Evolutionary conservation across 2,329 filamentous ascomycete species (phyloP).

Genomic region (Diaporthe sp.): DNA sequence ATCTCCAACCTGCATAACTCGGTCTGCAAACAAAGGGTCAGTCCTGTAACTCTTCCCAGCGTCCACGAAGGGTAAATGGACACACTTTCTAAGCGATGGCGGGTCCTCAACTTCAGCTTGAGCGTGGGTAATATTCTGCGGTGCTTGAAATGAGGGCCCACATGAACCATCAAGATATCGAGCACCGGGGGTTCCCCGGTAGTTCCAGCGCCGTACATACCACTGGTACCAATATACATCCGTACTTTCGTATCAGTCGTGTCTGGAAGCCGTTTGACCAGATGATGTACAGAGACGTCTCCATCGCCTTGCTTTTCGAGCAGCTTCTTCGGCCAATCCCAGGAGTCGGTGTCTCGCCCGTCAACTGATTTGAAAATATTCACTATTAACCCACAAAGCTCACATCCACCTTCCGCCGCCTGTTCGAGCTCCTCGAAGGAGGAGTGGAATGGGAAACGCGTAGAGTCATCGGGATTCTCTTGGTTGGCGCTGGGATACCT

Average conservation of each 20-base stretch:
- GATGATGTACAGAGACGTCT: not conserved
- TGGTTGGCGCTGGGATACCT: not conserved
- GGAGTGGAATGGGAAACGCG: not conserved
- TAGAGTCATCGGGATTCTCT: not conserved
- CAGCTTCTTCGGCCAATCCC: not conserved
- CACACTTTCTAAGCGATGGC: not conserved
- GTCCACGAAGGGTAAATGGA: not conserved
- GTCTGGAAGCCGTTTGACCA: not conserved
- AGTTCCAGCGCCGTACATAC: not conserved
- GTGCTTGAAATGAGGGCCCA: not conserved
- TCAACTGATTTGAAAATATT: slow-evolving; percentile 6
- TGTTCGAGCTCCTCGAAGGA: slow-evolving; percentile 3
- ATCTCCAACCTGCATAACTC: not conserved
- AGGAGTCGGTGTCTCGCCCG: not conserved
- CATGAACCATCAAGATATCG: slow-evolving; percentile 12
- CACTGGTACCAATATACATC: not conserved
- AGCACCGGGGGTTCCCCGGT: not conserved
- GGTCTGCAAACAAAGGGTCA: not conserved
- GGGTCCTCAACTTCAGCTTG: not conserved
- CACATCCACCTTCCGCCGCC: not conserved
- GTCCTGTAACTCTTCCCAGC: not conserved
- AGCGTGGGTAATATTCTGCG: not conserved
- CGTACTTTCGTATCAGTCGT: not conserved
- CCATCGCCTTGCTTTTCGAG: not conserved
- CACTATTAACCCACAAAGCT: slow-evolving; percentile 6